Evolutionary conservation across 768 basidiomycete species (phyloP), one percentile per base, ranked within the genome.

Genomic region (Psilocybe tampanensis): DNA sequence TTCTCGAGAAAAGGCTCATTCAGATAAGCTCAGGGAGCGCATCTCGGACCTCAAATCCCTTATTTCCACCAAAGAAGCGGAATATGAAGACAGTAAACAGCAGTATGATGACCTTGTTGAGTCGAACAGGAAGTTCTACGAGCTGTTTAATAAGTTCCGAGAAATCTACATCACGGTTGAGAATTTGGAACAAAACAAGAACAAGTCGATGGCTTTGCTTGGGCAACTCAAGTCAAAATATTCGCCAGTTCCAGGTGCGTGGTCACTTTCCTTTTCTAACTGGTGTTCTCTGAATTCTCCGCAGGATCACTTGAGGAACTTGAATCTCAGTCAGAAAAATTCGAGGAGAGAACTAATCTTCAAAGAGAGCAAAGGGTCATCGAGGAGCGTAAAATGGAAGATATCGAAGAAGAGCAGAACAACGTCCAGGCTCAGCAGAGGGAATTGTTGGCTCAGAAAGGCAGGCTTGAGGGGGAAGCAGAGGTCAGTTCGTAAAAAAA

Each of bases 91-190:
- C 42, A 80, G 86, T 13, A 87, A 89, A 65, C 79, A 76, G 13
- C 71, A 84, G 58, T 86, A 89, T 60, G 85, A 93, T 23, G 75
- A 74, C 15, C 74, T 90, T 18, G 86, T 86, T 39, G 77, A 80
- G 57, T 80, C 84, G n/a, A 94, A 93, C 65, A 76, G 80, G 52
- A 86, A 82, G 56, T 95, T 95, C 69, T 88, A 92, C 64, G 90
- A 96, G 48, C 81, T 86, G 44, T 88, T 92, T 2, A 86, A 85
- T 19, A 89, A 89, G 66, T 97, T 98, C 68, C 83, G 92, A 55
- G 92, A 97, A 70, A 80, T 90, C 52, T 95, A 90, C 66, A 72
- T 88, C 53, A 85, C 84, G 63, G 82, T 88, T 19, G 85, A 89
- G 54, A 80, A 76, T 58, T 70, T 92, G 44, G 76, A 86, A 52